A percentile compares a stretch with the other conserved stretches of the same genome.
phyloP scores from a whole-genome alignment of 352 stramenopile species.

The Phytopythium vexans region DNA sequence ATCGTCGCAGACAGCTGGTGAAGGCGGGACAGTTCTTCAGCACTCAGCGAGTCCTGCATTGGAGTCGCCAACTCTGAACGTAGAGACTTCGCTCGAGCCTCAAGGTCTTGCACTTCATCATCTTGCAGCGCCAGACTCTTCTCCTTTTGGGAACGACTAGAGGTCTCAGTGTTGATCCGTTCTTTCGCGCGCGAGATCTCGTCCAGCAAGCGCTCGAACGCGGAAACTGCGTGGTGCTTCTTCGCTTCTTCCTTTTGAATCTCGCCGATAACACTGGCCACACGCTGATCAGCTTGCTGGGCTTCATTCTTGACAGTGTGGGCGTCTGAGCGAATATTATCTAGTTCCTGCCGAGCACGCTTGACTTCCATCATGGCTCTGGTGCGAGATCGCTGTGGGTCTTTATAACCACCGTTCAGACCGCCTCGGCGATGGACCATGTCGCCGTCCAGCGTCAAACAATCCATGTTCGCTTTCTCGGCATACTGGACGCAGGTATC shows the following conservation, averaged over 20 bases:
- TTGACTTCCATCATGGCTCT: conserved; percentile 85
- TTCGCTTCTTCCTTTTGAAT: conserved; percentile 84
- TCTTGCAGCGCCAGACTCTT: conserved; percentile 55
- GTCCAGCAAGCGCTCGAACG: conserved; percentile 74
- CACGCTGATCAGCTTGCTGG: conserved; percentile 88
- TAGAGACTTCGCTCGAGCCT: conserved; percentile 47
- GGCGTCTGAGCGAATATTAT: conserved; percentile 67
- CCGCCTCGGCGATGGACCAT: conserved; percentile 95
- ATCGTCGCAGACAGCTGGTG: conserved; percentile 68
- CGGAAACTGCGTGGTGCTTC: conserved; percentile 66
- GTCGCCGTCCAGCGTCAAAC: conserved; percentile 98
- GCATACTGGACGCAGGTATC: conserved; percentile 85
- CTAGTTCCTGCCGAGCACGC: conserved; percentile 67
- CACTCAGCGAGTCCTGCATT: conserved; percentile 73
- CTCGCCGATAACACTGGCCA: conserved; percentile 76
- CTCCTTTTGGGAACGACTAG: conserved; percentile 50
- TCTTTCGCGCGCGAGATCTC: conserved; percentile 77
- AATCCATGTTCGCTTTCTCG: conserved; percentile 93
- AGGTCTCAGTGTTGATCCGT: conserved; percentile 67
- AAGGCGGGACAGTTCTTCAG: conserved; percentile 43
- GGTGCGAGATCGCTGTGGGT: conserved; percentile 76
- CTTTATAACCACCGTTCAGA: conserved; percentile 97
- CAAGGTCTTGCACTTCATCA: conserved; percentile 59
- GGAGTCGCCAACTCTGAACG: conserved; percentile 57
- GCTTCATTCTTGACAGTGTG: conserved; percentile 84